These are phyloP conservation scores for Achlya hypogyna DNA, from an alignment of 352 stramenopile genomes.

Conservation along the genomic window DNA sequence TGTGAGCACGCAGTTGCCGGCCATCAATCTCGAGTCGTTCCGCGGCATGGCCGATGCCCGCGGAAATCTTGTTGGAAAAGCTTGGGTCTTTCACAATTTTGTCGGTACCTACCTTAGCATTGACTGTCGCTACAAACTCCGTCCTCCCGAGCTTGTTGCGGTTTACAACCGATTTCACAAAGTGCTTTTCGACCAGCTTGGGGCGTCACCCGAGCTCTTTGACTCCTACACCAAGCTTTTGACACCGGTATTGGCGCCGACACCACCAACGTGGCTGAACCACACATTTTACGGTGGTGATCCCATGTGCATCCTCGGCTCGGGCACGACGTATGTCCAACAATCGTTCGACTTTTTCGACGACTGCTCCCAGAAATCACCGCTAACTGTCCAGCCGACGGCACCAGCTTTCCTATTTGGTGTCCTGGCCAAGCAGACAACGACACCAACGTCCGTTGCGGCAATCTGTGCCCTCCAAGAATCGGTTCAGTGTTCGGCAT, in stretches of 20 bases:
- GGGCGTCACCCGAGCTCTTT: not conserved
- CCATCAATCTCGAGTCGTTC: not conserved
- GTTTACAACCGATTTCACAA: conserved; percentile 5
- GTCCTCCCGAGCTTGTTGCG: not conserved
- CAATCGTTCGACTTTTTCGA: conserved; percentile 3
- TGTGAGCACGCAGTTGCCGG: not conserved
- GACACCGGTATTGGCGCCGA: not conserved
- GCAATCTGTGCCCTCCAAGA: not conserved
- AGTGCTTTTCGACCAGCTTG: not conserved
- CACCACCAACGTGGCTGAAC: not conserved
- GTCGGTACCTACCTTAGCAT: not conserved
- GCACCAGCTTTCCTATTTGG: not conserved
- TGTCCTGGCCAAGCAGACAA: not conserved
- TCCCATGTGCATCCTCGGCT: not conserved
- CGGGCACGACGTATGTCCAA: conserved; percentile 2
- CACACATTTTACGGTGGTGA: not conserved
- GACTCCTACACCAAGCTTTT: not conserved
- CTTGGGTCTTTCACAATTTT: not conserved
- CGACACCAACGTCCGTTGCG: not conserved
- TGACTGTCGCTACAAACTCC: not conserved
- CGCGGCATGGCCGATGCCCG: not conserved
- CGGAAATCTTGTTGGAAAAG: not conserved
- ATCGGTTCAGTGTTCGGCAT: not conserved
- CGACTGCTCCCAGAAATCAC: not conserved
- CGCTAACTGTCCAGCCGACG: not conserved